Evolutionary conservation across 2,329 filamentous ascomycete species (phyloP).

Genomic region (Claviceps fusiformis): DNA sequence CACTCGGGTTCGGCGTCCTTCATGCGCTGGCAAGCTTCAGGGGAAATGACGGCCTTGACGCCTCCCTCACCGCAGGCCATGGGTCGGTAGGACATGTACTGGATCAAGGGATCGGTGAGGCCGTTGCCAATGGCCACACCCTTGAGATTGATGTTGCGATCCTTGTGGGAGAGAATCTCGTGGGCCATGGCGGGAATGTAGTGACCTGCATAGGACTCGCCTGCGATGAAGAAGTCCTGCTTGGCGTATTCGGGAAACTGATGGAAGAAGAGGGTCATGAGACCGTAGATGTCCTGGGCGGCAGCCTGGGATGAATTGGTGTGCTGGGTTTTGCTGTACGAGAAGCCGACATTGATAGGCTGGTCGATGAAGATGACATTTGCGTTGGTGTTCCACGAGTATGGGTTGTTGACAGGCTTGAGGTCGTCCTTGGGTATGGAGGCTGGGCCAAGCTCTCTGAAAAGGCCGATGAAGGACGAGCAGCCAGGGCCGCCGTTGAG

Average conservation of each 20-base stretch:
- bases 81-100: conserved; percentile 88
- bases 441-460: conserved; percentile 64
- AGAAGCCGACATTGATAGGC: conserved; percentile 27
- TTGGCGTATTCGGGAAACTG: conserved; percentile 89
- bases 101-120: conserved; percentile 79
- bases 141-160: conserved; percentile 95
- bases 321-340: conserved; percentile 44
- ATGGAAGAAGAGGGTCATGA: conserved; percentile 95
- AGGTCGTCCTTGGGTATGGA: conserved; percentile 38
- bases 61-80: conserved; percentile 97
- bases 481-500: conserved; percentile 23
- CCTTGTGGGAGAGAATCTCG: conserved; percentile 84
- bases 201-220: conserved; percentile 89
- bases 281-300: conserved; percentile 92
- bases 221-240: conserved; percentile 94
- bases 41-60: conserved; percentile 71
- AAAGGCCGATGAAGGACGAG: conserved; percentile 29
- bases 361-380: conserved; percentile 63
- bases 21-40: conserved; percentile 70
- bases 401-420: conserved; percentile 35
- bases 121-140: conserved; percentile 92
- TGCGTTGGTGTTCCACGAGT: conserved; percentile 48
- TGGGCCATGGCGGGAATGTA: conserved; percentile 87
- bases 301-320: conserved; percentile 90
- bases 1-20: conserved; percentile 83